Percentiles rank a stretch among this genome's conserved stretches.
These are phyloP conservation scores for Lactuca sativa DNA, from an alignment of 129 eudicot species.

Conservation along the genomic window DNA sequence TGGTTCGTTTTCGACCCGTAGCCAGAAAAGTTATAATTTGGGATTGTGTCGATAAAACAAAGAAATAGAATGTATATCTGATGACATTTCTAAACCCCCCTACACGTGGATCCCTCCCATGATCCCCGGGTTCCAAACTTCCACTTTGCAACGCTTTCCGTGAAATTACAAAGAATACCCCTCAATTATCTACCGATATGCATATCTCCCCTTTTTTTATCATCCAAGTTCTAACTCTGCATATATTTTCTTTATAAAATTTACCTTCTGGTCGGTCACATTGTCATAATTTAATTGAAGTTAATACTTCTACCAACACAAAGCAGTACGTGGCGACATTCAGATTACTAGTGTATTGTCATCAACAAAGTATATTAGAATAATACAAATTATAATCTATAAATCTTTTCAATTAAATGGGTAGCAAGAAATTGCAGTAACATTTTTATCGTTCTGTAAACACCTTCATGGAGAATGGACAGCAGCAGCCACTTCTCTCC, in stretches of 20 bases:
- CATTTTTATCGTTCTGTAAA: neutral
- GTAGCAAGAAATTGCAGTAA: neutral
- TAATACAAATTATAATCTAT: neutral
- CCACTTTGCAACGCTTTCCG: neutral
- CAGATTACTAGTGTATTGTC: conserved; percentile 8
- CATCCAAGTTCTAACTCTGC: neutral
- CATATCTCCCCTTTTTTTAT: neutral
- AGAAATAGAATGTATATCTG: neutral
- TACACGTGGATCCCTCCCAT: neutral
- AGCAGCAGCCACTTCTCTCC: conserved; percentile 31
- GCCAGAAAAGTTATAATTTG: neutral
- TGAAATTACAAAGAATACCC: neutral
- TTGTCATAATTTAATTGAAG: neutral
- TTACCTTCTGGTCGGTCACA: too few relatives aligned
- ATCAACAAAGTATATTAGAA: neutral
- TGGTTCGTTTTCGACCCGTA: too few relatives aligned
- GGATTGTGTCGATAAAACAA: neutral
- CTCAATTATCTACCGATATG: neutral
- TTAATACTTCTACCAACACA: neutral
- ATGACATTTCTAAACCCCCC: neutral
- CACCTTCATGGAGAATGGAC: conserved; percentile 1
- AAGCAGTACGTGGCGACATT: neutral
- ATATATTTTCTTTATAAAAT: too few relatives aligned
- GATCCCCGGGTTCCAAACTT: neutral
- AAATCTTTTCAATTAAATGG: neutral